Evolutionary conservation across 1,284 basidiomycete genomes (phyloP).

Genomic region (Marasmius oreades): DNA sequence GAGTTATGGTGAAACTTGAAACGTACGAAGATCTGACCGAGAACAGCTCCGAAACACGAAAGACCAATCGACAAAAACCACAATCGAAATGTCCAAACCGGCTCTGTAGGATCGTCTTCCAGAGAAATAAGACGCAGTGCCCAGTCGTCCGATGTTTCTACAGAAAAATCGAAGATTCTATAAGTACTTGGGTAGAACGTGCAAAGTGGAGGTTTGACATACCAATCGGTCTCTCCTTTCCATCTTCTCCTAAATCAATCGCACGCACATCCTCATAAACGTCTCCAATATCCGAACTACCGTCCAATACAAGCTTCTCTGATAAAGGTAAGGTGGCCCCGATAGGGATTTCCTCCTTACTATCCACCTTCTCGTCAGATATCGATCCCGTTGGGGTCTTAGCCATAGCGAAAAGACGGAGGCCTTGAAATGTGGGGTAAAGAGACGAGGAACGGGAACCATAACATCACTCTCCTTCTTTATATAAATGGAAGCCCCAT

Average conservation of each 20-base stretch:
- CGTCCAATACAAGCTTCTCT: background rate
- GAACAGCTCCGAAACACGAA: conserved; percentile 41
- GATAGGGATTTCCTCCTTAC: background rate
- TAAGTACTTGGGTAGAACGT: too few relatives aligned
- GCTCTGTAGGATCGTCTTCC: conserved; percentile 43
- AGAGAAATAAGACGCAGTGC: conserved; percentile 12
- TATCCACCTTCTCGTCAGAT: conserved; percentile 5
- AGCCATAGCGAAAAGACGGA: background rate
- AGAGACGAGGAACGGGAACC: too few relatives aligned
- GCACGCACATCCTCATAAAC: conserved; percentile 29
- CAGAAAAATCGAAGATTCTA: background rate
- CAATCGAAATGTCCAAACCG: conserved; percentile 39
- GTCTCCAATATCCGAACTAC: conserved; percentile 16
- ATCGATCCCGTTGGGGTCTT: background rate
- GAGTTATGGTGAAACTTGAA: background rate
- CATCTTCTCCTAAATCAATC: conserved; percentile 28
- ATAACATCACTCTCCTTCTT: too few relatives aligned
- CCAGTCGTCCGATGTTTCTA: conserved; percentile 13
- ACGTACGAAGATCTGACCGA: conserved; percentile 43
- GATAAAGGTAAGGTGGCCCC: background rate
- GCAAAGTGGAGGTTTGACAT: too few relatives aligned
- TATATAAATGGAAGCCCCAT: too few relatives aligned
- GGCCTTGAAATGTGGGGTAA: background rate
- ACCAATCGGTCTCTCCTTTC: conserved; percentile 33
- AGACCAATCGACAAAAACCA: conserved; percentile 43